Percentiles rank a stretch among this genome's conserved stretches.
Evolutionary conservation across 768 basidiomycete genomes (phyloP).

Genomic region (Hypholoma sublateritium): DNA sequence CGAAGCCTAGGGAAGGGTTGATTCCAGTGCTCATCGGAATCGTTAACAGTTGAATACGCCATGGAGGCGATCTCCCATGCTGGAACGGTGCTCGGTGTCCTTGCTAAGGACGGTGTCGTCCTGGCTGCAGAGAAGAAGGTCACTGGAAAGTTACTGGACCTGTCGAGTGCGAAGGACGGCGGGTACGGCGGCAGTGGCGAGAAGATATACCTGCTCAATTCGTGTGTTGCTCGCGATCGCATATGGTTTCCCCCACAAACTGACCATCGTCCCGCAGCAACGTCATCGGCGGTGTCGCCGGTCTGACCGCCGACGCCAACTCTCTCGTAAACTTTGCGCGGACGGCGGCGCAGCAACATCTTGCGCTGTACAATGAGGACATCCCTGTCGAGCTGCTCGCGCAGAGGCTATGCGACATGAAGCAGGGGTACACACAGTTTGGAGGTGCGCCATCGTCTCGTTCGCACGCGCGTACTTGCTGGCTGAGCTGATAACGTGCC

Average conservation of each 20-base stretch:
- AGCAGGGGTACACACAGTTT: slow-evolving; percentile 97
- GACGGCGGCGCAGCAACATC: slow-evolving; percentile 84
- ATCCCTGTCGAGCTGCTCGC: slow-evolving; percentile 97
- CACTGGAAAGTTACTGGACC: slow-evolving; percentile 94
- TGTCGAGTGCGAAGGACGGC: slow-evolving; percentile 81
- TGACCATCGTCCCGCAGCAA: slow-evolving; percentile 54
- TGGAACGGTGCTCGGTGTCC: slow-evolving; percentile 89
- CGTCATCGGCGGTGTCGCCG: slow-evolving; percentile 93
- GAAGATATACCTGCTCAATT: slow-evolving; percentile 96
- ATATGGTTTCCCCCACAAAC: not conserved
- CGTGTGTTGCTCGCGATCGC: slow-evolving; percentile 45
- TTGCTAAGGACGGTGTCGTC: slow-evolving; percentile 89
- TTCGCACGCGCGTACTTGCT: not conserved
- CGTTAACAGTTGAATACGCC: slow-evolving; percentile 88
- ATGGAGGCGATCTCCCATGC: slow-evolving; percentile 99
- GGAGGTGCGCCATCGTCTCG: slow-evolving; percentile 59
- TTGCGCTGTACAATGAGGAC: slow-evolving; percentile 92
- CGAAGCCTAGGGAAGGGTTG: not conserved
- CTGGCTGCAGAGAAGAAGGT: slow-evolving; percentile 97
- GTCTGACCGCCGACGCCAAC: slow-evolving; percentile 95
- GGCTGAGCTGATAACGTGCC: not conserved
- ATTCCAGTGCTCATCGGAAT: not conserved
- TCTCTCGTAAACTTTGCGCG: slow-evolving; percentile 95
- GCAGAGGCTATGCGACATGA: slow-evolving; percentile 92
- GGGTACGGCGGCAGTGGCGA: slow-evolving; percentile 96